Conservation (phyloP, 1,139 yeast genomes). For the Martiniozyma asiatica region DNA sequence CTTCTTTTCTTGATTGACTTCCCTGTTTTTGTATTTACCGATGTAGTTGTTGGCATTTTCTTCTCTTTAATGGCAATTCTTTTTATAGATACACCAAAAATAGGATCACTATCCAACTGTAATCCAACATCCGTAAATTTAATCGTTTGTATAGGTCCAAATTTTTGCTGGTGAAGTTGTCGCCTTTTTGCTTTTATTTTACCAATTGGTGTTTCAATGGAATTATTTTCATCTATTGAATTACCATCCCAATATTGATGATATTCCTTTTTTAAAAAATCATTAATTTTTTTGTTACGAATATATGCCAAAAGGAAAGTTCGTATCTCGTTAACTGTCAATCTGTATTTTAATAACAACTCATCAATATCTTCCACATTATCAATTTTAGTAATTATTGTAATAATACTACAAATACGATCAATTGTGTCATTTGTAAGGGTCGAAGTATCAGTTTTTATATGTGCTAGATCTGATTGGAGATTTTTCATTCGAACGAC, state of each 20-base stretch:
- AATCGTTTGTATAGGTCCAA: conserved; percentile 4
- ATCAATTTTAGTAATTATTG: conserved; percentile 28
- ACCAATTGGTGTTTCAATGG: no score
- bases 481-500: conserved; percentile 9
- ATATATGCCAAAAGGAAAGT: conserved; percentile 29
- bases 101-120: conserved; percentile 3
- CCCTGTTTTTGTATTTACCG: not conserved
- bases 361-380: conserved; percentile 29
- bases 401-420: conserved; percentile 24
- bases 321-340: conserved; percentile 33
- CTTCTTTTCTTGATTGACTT: not conserved
- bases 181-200: no score
- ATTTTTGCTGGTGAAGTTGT: conserved; percentile 1
- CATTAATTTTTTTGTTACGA: conserved; percentile 17
- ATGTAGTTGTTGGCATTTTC: no score
- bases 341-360: conserved; percentile 26
- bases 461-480: conserved; percentile 3
- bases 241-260: not conserved
- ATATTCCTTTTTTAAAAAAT: conserved; percentile 12
- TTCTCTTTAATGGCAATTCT: not conserved
- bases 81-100: conserved; percentile 1
- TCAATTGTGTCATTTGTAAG: conserved; percentile 6
- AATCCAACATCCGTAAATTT: conserved; percentile 2
- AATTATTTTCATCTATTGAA: conserved; percentile 2
- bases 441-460: conserved; percentile 6